Evolutionary conservation across 352 stramenopile genomes (phyloP).

Genomic region (Elongisporangium anandrum): DNA sequence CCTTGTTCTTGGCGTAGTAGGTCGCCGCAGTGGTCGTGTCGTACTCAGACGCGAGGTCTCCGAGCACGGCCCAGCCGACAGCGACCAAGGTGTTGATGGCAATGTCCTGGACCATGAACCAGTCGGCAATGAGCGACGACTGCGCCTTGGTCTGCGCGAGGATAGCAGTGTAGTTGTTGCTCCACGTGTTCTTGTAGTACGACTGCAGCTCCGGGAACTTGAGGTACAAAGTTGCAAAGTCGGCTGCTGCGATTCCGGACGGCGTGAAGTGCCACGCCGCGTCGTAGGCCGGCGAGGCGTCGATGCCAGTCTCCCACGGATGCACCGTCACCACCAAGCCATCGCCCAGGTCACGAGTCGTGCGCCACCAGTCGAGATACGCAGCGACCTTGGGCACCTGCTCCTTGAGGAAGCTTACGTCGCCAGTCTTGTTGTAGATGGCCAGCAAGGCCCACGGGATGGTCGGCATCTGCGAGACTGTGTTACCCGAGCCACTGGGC

Average conservation of each 20-base stretch:
- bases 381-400: constrained; percentile 14
- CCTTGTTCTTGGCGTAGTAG: constrained; percentile 15
- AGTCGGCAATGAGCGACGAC: constrained; percentile 14
- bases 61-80: constrained; percentile 12
- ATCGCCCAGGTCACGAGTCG: constrained; percentile 11
- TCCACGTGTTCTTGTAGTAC: constrained; percentile 13
- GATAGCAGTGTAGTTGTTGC: constrained; percentile 19
- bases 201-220: constrained; percentile 17
- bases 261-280: constrained; percentile 10
- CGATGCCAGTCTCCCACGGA: constrained; percentile 13
- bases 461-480: constrained; percentile 15
- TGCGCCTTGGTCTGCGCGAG: constrained; percentile 10
- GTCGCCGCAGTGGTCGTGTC: constrained; percentile 8
- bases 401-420: constrained; percentile 14
- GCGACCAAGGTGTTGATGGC: constrained; percentile 18
- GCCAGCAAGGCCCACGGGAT: constrained; percentile 13
- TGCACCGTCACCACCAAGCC: constrained; percentile 14
- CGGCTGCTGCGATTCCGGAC: constrained; percentile 2
- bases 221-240: constrained; percentile 14
- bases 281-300: constrained; percentile 14
- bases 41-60: constrained; percentile 12
- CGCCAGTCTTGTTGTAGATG: constrained; percentile 16
- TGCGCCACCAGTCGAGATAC: constrained; percentile 17
- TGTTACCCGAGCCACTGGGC: constrained; percentile 11
- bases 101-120: constrained; percentile 20